Conservation (phyloP, 2,329 filamentous ascomycete genomes). For the Fusarium compactum region DNA sequence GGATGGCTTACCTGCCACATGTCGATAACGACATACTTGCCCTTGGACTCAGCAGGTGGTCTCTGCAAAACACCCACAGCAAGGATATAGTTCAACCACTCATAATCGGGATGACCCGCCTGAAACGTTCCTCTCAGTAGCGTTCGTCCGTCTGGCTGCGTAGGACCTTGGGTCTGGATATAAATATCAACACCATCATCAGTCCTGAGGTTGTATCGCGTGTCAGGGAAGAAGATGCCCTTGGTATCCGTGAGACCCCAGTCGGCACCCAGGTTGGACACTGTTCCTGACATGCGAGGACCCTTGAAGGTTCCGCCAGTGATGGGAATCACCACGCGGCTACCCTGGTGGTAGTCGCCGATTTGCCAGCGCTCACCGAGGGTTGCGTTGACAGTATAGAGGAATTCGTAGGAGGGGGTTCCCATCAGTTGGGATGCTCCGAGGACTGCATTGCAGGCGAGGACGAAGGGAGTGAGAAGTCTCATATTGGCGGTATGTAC, state of each 20-base stretch:
- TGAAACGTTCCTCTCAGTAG: constrained; percentile 51
- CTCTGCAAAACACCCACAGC: constrained; percentile 42
- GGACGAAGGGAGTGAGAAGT: constrained; percentile 5
- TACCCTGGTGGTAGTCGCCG: constrained; percentile 40
- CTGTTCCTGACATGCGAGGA: constrained; percentile 50
- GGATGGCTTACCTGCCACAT: constrained; percentile 42
- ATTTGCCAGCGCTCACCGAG: constrained; percentile 40
- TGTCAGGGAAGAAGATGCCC: constrained; percentile 55
- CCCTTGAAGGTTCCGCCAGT: constrained; percentile 53
- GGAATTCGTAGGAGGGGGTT: constrained; percentile 37
- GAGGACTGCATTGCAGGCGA: constrained; percentile 7
- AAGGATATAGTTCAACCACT: constrained; percentile 54
- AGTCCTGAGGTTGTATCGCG: constrained; percentile 55
- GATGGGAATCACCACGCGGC: constrained; percentile 49
- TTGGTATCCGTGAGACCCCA: constrained; percentile 53
- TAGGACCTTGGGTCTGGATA: constrained; percentile 53
- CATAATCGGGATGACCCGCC: constrained; percentile 51
- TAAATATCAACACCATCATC: constrained; percentile 54
- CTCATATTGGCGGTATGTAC: constrained; percentile 18
- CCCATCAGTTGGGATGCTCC: constrained; percentile 30
- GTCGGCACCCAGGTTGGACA: constrained; percentile 52
- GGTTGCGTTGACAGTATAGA: constrained; percentile 42
- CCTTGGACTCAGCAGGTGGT: constrained; percentile 8
- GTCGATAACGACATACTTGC: constrained; percentile 45
- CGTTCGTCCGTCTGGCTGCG: constrained; percentile 50